phyloP scores from a whole-genome alignment of 2,329 filamentous ascomycete species.

The Domatiomyces catenatus region DNA sequence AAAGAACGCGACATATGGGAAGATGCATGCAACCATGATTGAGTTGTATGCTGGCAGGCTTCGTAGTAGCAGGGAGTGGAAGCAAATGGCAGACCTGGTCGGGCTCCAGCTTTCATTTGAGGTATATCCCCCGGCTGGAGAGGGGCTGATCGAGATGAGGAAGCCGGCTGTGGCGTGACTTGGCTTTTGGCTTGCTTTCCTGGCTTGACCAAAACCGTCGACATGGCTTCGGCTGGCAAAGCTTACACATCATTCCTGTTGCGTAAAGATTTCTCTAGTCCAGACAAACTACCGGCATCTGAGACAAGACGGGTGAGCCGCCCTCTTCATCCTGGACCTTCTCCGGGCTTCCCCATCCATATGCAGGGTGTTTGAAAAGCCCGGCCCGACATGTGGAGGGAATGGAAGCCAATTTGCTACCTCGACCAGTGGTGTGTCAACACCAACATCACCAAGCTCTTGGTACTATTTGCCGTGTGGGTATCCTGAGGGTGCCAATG shows the following conservation, averaged over 20 bases:
- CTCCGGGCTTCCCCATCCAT: no score
- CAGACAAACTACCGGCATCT: no score
- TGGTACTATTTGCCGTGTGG: not conserved
- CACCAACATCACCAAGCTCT: not conserved
- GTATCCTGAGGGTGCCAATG: not conserved
- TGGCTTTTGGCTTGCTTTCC: not conserved
- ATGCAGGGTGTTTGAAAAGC: no score
- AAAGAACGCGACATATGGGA: constrained; percentile 23
- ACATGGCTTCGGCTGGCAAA: not conserved
- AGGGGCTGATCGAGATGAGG: constrained; percentile 25
- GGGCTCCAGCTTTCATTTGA: constrained; percentile 25
- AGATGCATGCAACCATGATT: constrained; percentile 26
- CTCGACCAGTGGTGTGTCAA: not conserved
- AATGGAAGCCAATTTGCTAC: not conserved
- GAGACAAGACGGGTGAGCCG: no score
- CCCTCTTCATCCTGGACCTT: no score
- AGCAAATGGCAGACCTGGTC: constrained; percentile 20
- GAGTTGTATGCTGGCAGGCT: constrained; percentile 23
- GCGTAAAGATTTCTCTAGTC: no score
- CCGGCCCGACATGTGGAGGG: not conserved
- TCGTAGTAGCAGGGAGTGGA: constrained; percentile 23
- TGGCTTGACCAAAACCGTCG: not conserved
- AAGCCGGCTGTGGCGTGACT: constrained; percentile 1
- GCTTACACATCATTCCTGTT: no score
- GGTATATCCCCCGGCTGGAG: constrained; percentile 20